A percentile compares a stretch with the other conserved stretches of the same genome.
Conservation (phyloP, 2,329 filamentous ascomycete species). For the Trichoderma polysporum region DNA sequence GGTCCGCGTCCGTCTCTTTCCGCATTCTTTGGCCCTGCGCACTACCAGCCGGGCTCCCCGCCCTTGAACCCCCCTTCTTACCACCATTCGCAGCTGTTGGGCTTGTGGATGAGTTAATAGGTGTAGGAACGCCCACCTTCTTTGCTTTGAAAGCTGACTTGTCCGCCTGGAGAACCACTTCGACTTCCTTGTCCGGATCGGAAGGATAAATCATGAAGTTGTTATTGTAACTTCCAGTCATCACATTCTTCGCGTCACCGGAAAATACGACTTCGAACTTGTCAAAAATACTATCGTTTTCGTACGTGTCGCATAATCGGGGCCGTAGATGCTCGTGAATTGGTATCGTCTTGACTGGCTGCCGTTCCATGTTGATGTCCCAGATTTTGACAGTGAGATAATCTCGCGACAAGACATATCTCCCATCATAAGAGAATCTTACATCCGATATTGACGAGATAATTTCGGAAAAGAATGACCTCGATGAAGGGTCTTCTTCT, state of each 20-base stretch:
- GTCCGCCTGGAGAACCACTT: slow-evolving; percentile 95
- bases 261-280: slow-evolving; percentile 99
- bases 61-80: slow-evolving; percentile 87
- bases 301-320: slow-evolving; percentile 94
- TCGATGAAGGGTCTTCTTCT: slow-evolving; percentile 94
- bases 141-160: slow-evolving; percentile 99
- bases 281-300: slow-evolving; percentile 99
- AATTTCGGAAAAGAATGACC: slow-evolving; percentile 99
- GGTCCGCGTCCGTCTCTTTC: slow-evolving; percentile 98
- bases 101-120: slow-evolving; percentile 82
- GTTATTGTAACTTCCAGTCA: slow-evolving; percentile 99
- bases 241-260: slow-evolving; percentile 96
- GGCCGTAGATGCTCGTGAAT: slow-evolving; percentile 97
- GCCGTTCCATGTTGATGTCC: slow-evolving; percentile 99
- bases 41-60: slow-evolving; percentile 78
- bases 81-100: slow-evolving; percentile 65
- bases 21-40: slow-evolving; percentile 89
- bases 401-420: slow-evolving; percentile 96
- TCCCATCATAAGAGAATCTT: slow-evolving; percentile 91
- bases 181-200: slow-evolving; percentile 91
- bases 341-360: slow-evolving; percentile 96
- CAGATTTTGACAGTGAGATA: slow-evolving; percentile 99
- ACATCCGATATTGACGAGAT: slow-evolving; percentile 99
- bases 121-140: slow-evolving; percentile 96
- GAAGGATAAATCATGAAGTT: slow-evolving; percentile 99